phyloP scores from a whole-genome alignment of 768 basidiomycete genomes.

The Obba rivulosa region DNA sequence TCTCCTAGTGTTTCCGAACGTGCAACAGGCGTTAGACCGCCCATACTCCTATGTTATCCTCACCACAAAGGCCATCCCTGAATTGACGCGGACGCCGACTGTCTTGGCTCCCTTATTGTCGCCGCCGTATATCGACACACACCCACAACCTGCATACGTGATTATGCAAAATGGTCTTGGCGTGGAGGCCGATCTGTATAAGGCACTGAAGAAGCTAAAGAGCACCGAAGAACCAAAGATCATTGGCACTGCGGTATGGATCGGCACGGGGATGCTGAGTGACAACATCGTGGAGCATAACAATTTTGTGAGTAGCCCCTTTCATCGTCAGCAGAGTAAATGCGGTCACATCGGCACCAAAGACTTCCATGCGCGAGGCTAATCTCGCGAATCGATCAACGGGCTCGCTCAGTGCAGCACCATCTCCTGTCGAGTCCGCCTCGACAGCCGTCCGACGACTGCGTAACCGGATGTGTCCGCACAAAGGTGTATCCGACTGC shows the following conservation, averaged over 20 bases:
- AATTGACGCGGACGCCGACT: slow-evolving; percentile 49
- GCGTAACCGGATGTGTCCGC: too few species aligned
- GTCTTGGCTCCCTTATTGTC: slow-evolving; percentile 54
- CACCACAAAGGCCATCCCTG: slow-evolving; percentile 69
- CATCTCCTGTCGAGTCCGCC: too few species aligned
- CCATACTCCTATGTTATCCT: slow-evolving; percentile 62
- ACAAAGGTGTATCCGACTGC: too few species aligned
- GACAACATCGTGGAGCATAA: slow-evolving; percentile 48
- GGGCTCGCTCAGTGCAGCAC: too few species aligned
- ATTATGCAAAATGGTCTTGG: slow-evolving; percentile 70
- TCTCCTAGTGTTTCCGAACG: slow-evolving; percentile 49
- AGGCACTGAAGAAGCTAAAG: slow-evolving; percentile 38
- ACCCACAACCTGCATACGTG: slow-evolving; percentile 53
- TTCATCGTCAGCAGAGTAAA: not conserved
- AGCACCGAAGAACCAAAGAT: slow-evolving; percentile 42
- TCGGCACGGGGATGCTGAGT: slow-evolving; percentile 42
- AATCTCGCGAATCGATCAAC: too few species aligned
- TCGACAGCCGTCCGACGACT: too few species aligned
- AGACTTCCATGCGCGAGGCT: too few species aligned
- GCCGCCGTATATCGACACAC: slow-evolving; percentile 37
- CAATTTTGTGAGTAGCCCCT: slow-evolving; percentile 37
- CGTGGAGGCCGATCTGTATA: slow-evolving; percentile 62
- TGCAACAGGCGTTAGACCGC: slow-evolving; percentile 54
- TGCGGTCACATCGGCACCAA: too few species aligned
- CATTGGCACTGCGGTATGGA: slow-evolving; percentile 50